phyloP scores from a whole-genome alignment of 2,329 filamentous ascomycete species.

The Phialophora chinensis region DNA sequence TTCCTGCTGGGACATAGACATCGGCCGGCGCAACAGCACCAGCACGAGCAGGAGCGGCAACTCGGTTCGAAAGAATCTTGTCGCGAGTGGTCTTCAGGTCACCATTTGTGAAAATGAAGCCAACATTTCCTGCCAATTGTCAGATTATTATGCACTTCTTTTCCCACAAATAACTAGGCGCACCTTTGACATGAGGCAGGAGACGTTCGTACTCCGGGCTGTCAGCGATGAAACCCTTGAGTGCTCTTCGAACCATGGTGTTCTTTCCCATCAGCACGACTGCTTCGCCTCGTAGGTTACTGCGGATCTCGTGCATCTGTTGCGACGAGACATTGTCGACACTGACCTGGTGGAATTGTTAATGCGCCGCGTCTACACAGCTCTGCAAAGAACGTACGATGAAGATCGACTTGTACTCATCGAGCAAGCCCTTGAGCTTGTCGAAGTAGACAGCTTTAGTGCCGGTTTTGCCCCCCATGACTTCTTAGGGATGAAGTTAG shows the following conservation, averaged over 20 bases:
- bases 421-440: constrained; percentile 97
- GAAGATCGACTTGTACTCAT: constrained; percentile 97
- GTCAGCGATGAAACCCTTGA: constrained; percentile 91
- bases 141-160: constrained; percentile 23
- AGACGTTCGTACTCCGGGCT: constrained; percentile 98
- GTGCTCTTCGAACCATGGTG: constrained; percentile 99
- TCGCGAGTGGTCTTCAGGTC: constrained; percentile 92
- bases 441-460: constrained; percentile 99
- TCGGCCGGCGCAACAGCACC: constrained; percentile 93
- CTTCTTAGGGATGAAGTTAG: constrained; percentile 95
- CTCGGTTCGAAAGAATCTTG: constrained; percentile 95
- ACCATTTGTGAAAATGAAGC: constrained; percentile 99
- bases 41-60: constrained; percentile 95
- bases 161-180: constrained; percentile 20
- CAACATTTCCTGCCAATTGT: constrained; percentile 75
- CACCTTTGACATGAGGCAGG: constrained; percentile 87
- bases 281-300: constrained; percentile 85
- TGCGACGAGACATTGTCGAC: constrained; percentile 98
- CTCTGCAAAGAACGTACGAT: constrained; percentile 61
- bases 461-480: constrained; percentile 96
- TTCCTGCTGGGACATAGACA: constrained; percentile 95
- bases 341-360: constrained; percentile 55
- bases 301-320: constrained; percentile 99
- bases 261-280: constrained; percentile 99
- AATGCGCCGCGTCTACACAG: constrained; percentile 7